Conservation (phyloP, 805 yeast genomes). For the Wickerhamiella spandovensis region DNA sequence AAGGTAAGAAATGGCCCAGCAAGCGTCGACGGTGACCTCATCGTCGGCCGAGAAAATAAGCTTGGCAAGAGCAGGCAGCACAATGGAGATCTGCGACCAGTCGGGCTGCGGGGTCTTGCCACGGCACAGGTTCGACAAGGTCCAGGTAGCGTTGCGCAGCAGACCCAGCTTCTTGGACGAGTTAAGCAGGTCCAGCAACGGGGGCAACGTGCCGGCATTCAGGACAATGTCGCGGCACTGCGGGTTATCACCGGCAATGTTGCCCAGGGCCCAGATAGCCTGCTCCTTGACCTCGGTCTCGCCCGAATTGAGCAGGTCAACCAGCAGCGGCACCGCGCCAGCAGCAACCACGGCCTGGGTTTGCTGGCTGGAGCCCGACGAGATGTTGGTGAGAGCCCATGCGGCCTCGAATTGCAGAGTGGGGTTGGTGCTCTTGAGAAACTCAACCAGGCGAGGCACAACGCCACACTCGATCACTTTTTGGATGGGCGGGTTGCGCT, state of each 20-base stretch:
- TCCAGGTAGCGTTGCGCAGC: constrained; percentile 96
- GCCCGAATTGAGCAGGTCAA: constrained; percentile 62
- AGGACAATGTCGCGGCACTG: constrained; percentile 81
- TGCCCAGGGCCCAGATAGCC: constrained; percentile 98
- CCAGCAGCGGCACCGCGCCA: constrained; percentile 88
- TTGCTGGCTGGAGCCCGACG: constrained; percentile 84
- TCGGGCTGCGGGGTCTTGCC: constrained; percentile 95
- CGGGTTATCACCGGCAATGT: constrained; percentile 96
- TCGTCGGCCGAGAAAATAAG: constrained; percentile 80
- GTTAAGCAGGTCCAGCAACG: constrained; percentile 65
- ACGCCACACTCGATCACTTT: constrained; percentile 87
- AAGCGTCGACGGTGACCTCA: constrained; percentile 91
- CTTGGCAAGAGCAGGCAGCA: constrained; percentile 84
- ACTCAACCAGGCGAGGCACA: constrained; percentile 77
- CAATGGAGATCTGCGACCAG: constrained; percentile 76
- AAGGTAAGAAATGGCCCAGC: constrained; percentile 95
- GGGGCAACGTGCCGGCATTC: constrained; percentile 74
- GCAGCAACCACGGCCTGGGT: constrained; percentile 83
- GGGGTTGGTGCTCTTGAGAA: constrained; percentile 64
- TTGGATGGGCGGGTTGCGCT: constrained; percentile 92
- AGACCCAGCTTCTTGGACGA: constrained; percentile 69
- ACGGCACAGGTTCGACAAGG: constrained; percentile 88
- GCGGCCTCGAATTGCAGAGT: constrained; percentile 95
- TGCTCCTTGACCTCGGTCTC: constrained; percentile 92
- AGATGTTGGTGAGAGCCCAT: constrained; percentile 98